These are phyloP conservation scores for Sechiopsis laciniata DNA, from an alignment of 306 rosid species.

Conservation along the genomic window DNA sequence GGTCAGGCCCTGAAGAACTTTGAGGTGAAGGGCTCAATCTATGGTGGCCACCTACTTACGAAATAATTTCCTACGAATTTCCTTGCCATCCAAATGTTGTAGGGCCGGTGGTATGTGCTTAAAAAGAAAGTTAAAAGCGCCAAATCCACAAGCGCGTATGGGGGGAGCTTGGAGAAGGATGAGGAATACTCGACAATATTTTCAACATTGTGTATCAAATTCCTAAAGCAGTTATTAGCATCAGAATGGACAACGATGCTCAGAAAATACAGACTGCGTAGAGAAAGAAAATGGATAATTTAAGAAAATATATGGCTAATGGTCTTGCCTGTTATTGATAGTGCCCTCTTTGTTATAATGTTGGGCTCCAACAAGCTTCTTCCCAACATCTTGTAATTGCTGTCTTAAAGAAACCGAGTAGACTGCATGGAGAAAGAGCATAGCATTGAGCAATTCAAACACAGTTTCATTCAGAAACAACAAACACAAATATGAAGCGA, in stretches of 20 bases:
- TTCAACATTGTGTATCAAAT: too few species aligned
- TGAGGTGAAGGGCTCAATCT: too few species aligned
- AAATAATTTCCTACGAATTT: too few species aligned
- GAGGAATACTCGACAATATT: too few species aligned
- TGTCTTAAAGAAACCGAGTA: conserved; percentile 96
- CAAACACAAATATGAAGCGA: conserved; percentile 14
- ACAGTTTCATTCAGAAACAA: conserved; percentile 24
- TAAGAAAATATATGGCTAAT: background rate
- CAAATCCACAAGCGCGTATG: too few species aligned
- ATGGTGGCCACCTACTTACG: too few species aligned
- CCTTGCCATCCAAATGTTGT: too few species aligned
- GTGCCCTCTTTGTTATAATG: conserved; percentile 97
- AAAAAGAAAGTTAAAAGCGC: too few species aligned
- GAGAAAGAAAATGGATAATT: background rate
- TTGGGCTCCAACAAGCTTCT: conserved; percentile 89
- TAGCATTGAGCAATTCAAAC: conserved; percentile 31
- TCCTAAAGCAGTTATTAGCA: too few species aligned
- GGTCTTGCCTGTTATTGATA: conserved; percentile 74
- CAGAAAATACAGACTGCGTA: background rate
- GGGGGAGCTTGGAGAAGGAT: too few species aligned
- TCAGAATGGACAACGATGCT: background rate
- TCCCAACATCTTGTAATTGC: conserved; percentile 96
- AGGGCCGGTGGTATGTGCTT: too few species aligned
- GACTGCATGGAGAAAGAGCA: conserved; percentile 43
- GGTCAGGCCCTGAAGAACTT: too few species aligned